Conservation (phyloP, 768 basidiomycete genomes). For the Panaeolus papilionaceus region DNA sequence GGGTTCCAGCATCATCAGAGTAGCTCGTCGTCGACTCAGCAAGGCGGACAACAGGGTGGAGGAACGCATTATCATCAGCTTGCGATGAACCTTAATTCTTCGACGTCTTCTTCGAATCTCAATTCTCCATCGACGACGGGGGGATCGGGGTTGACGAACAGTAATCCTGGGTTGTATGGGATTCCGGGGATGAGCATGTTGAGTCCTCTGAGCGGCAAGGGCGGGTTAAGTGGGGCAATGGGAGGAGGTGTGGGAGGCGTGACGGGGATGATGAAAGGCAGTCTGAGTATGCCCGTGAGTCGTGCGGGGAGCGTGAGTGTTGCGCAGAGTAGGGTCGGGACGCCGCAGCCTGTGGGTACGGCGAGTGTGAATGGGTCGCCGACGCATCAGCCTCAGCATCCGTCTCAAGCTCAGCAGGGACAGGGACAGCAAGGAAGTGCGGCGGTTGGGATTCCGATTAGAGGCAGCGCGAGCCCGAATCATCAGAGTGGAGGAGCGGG, state of each 20-base stretch:
- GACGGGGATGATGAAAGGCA: slow-evolving; percentile 29
- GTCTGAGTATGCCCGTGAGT: slow-evolving; percentile 42
- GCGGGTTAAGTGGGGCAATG: slow-evolving; percentile 16
- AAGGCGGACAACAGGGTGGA: slow-evolving; percentile 18
- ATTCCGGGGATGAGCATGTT: not conserved
- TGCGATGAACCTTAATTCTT: not conserved
- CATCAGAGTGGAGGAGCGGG: not conserved
- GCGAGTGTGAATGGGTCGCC: slow-evolving; percentile 12
- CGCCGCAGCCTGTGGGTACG: slow-evolving; percentile 34
- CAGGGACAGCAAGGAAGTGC: slow-evolving; percentile 33
- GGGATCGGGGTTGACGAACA: not conserved
- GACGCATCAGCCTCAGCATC: slow-evolving; percentile 33
- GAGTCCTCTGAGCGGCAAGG: not conserved
- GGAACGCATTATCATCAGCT: slow-evolving; percentile 14
- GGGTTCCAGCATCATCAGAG: slow-evolving; percentile 1
- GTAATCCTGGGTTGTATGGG: not conserved
- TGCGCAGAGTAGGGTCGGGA: slow-evolving; percentile 40
- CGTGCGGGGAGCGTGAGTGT: slow-evolving; percentile 36
- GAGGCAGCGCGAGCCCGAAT: slow-evolving; percentile 22
- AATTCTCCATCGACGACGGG: not conserved
- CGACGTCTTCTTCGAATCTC: not conserved
- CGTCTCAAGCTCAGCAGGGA: slow-evolving; percentile 42
- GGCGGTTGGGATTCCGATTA: slow-evolving; percentile 13
- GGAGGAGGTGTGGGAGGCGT: slow-evolving; percentile 20
- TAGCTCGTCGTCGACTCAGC: not conserved